phyloP scores from a whole-genome alignment of 306 rosid species.

The Quercus berberidifolia region DNA sequence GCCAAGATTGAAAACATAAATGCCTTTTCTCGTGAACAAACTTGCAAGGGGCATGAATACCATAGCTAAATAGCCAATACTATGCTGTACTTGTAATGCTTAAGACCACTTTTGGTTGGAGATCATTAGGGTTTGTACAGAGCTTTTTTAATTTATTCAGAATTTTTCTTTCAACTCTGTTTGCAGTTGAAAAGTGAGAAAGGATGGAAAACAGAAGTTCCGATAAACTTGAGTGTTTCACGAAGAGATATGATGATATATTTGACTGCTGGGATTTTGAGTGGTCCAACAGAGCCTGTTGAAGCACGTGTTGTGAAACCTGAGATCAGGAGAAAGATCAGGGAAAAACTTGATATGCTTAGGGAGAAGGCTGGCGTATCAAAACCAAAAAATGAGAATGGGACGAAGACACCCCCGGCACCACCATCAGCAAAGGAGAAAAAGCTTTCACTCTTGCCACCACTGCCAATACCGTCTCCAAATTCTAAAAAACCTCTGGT shows the following conservation, averaged over 20 bases:
- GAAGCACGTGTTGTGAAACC: constrained; percentile 24
- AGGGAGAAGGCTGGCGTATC: constrained; percentile 30
- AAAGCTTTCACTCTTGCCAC: neutral
- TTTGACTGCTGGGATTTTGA: constrained; percentile 17
- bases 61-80: neutral
- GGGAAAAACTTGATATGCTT: constrained; percentile 20
- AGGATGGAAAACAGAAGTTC: neutral
- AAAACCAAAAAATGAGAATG: constrained; percentile 11
- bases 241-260: constrained; percentile 26
- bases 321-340: constrained; percentile 27
- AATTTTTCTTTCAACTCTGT: neutral
- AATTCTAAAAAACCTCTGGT: neutral
- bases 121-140: neutral
- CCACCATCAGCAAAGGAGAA: neutral
- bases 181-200: constrained; percentile 21
- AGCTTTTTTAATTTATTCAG: neutral
- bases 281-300: constrained; percentile 5
- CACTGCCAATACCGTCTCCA: neutral
- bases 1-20: neutral
- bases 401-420: neutral
- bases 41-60: neutral
- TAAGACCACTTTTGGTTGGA: neutral
- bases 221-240: constrained; percentile 3
- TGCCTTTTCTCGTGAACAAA: neutral
- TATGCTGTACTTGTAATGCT: neutral